Percentiles rank a stretch among this genome's conserved stretches.
Conservation (phyloP, 2,329 filamentous ascomycete genomes). For the Fusarium decemcellulare region DNA sequence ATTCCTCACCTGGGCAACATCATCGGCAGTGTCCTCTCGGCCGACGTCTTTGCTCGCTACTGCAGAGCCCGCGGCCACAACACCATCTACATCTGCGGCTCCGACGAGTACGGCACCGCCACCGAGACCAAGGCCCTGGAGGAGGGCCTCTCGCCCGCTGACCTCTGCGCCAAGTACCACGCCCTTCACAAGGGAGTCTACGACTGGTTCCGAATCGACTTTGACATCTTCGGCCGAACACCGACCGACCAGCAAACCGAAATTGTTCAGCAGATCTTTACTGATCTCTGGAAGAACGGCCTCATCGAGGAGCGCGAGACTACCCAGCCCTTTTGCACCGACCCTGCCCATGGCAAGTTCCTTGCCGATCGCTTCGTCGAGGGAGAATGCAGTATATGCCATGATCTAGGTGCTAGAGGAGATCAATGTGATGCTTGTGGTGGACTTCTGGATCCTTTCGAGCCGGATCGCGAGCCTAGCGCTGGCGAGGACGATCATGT, state of each 20-base stretch:
- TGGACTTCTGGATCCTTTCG: slow-evolving; percentile 78
- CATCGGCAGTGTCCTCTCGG: slow-evolving; percentile 88
- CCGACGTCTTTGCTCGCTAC: slow-evolving; percentile 88
- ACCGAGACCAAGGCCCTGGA: slow-evolving; percentile 97
- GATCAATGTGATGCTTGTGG: slow-evolving; percentile 85
- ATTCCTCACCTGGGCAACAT: slow-evolving; percentile 91
- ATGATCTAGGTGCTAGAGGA: slow-evolving; percentile 78
- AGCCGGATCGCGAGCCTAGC: slow-evolving; percentile 61
- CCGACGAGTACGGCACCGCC: slow-evolving; percentile 96
- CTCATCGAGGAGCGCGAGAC: slow-evolving; percentile 90
- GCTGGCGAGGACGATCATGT: slow-evolving; percentile 51
- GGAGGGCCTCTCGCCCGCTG: slow-evolving; percentile 83
- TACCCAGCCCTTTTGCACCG: slow-evolving; percentile 86
- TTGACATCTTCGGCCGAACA: slow-evolving; percentile 95
- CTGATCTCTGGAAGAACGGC: slow-evolving; percentile 88
- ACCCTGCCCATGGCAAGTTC: slow-evolving; percentile 79
- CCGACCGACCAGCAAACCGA: slow-evolving; percentile 90
- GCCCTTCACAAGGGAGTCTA: slow-evolving; percentile 92
- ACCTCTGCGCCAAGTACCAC: slow-evolving; percentile 95
- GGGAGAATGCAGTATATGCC: slow-evolving; percentile 82
- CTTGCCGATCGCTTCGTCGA: slow-evolving; percentile 90
- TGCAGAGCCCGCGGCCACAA: slow-evolving; percentile 84
- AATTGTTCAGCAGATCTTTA: slow-evolving; percentile 94
- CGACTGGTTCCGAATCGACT: slow-evolving; percentile 95
- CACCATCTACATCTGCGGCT: slow-evolving; percentile 88